Evolutionary conservation across 176 grass and related monocot genomes (phyloP).

Genomic region (Raddia distichophylla): DNA sequence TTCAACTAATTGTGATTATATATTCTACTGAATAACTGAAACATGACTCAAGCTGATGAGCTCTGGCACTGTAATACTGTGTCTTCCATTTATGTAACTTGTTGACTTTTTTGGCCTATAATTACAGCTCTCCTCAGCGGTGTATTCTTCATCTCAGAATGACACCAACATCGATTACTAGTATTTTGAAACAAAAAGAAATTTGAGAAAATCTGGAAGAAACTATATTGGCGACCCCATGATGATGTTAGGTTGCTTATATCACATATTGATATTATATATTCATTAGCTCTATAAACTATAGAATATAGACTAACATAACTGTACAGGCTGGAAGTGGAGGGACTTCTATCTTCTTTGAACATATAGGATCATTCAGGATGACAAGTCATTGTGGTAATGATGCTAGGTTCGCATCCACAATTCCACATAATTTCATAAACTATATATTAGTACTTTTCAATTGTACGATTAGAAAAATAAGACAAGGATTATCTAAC

Average conservation of each 20-base stretch:
- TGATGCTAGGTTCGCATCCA: background rate
- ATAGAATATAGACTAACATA: background rate
- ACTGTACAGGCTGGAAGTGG: background rate
- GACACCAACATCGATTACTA: background rate
- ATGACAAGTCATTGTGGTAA: background rate
- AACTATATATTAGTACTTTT: slow-evolving; percentile 16
- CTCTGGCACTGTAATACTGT: background rate
- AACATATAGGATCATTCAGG: background rate
- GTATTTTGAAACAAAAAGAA: background rate
- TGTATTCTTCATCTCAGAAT: background rate
- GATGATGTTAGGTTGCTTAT: slow-evolving; percentile 21
- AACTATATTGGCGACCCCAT: background rate
- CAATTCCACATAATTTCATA: slow-evolving; percentile 9
- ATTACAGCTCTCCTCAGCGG: background rate
- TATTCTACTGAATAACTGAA: background rate
- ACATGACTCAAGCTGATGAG: background rate
- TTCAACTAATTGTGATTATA: background rate
- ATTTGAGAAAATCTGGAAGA: background rate
- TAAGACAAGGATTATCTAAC: background rate
- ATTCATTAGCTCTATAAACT: background rate
- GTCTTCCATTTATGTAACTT: background rate
- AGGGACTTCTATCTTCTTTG: background rate
- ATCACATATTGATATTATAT: slow-evolving; percentile 15
- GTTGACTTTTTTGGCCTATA: background rate
- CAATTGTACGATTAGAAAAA: background rate